Base-by-base conservation (phyloP, 805 yeast species). In the Candida tammaniensis region DNA sequence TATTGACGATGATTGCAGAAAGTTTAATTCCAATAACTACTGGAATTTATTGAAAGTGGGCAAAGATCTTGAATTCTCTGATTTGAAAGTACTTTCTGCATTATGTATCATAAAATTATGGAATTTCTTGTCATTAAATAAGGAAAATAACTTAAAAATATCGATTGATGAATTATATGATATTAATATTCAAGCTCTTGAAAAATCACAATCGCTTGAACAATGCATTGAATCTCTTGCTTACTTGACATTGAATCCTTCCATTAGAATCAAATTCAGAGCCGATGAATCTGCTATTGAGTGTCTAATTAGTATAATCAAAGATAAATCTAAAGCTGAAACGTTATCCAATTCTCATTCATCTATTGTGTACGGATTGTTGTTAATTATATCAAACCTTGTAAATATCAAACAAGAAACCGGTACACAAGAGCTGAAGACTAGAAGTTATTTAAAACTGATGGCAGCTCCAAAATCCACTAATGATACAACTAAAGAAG, bases 31-130 rank as follows among this genome's bases (percentile, higher is more conserved):
- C 1, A 60, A 65, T 14, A 60, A 65, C 29, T 80, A 72, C 51
- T 39, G 67, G 23, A 48, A 55, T 4, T 46, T 73, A 0, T 49
- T 78, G 15, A 53, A 70, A 14, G 50, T 54, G 24, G 48, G 40
- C 7, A 22, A 33, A 8, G 19, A 15, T n/a, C 37, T 68, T 8
- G 37, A 31, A 19, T 13, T 31, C 13, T 10, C 36, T 0, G 49
- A 52, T 14, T 43, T 60, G n/a, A 55, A 55, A 32, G 33, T 64
- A 7, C 47, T 66, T 9, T 57, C 79, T 0, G 61, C 72, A 0
- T 47, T 78, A 24, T 71, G 72, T 3, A 46, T 77, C n/a, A 56
- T 76, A 5, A 80, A 80, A 50, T 54, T 77, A 2, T 79, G 84
- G 84, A 69, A 70, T 32, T 64, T 70, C 36, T 54, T 73, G 0